Evolutionary conservation across 169 alveolate genomes (phyloP), one percentile per base, ranked within the genome.

Genomic region (Plasmodium ovale): DNA sequence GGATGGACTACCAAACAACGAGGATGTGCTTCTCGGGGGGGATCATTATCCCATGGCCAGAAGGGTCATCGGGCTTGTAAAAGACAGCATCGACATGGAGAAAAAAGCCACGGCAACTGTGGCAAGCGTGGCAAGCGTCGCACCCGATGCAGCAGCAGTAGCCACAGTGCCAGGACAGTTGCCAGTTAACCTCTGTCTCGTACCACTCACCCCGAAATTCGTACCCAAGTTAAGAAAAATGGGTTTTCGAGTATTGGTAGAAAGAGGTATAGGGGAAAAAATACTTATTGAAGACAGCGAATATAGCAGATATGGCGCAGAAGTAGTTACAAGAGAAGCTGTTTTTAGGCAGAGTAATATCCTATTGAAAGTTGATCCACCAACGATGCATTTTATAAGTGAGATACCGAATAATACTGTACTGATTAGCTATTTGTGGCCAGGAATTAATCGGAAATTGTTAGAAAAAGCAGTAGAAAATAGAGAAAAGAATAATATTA

Each of bases 151-250:
- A n/a, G n/a, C n/a, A n/a, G 73, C n/a, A 19, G 47, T 47, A 47
- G n/a, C 12, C 16, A 47, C 0, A 3, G 16, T 14, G 16, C 12
- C 16, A 0, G 25, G 16, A 0, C 12, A 47, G 16, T 47, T 21
- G 16, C 25, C 25, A 16, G 67, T 53, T 33, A 85, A 85, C 27
- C 47, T 69, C 29, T 54, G 74, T 14, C 37, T 92, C 64, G 98
- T 96, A 23, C 94, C 98, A 27, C 58, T 95, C 4, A 91, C 97
- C 5, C 98, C 98, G 5, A 94, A 94, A 65, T 93, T 93, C 65
- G 94, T 94, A 35, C 92, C 94, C 37, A 92, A 87, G 44, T 92
- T 96, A 35, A 88, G 95, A 58, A 92, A 74, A 87, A 79, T 92
- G 88, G 97, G 97, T 31, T 96, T 94, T 92, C 91, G 96, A 29